Base-by-base conservation (phyloP, 164 flowering plant genomes). In the Sedum album region DNA sequence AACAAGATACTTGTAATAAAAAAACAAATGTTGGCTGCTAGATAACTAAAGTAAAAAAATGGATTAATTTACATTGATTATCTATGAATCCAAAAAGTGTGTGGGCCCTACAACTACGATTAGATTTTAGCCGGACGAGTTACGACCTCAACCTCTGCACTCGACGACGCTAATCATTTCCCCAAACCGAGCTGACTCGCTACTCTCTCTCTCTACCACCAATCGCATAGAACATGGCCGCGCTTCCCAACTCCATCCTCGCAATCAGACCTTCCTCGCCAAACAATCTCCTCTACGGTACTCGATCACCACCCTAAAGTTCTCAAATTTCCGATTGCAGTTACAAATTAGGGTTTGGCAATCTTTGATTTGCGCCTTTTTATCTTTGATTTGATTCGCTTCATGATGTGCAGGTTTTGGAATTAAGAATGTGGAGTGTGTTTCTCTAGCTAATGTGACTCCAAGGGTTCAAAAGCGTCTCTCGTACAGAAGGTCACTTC, bases 201-300 rank as follows among this genome's bases (percentile, higher is more conserved):
- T 14, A n/a, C 57, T n/a, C 62, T 57, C 31, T 57, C 33, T 14
- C 0, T 13, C 31, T 25, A 10, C 8, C 25, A 49, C n/a, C 60
- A 30, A 23, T 6, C 30, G 1, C 31, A 28, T 18, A 18, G 62
- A 28, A 57, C 17, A 57, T 57, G 62, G 33, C 62, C 20, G 62
- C 62, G 17, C 62, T 57, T 11, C 62, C 62, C 62, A 57, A 57
- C 62, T 57, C 62, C 33, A 28, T 57, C 62, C 62, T 57, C 33
- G 62, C 62, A 28, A 5, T 57, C 33, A 2, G 14, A 53, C 60
- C 62, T n/a, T 51, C 57, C 33, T 57, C 62, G 33, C 62, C 33
- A 4, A 28, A 57, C 18, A 57, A 28, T 57, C 62, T 57, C 20
- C 17, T 57, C 31, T 10, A 5, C 62, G 62, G 62, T 57, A 57